Evolutionary conservation across 768 basidiomycete genomes (phyloP).

Genomic region (Trametes maxima): DNA sequence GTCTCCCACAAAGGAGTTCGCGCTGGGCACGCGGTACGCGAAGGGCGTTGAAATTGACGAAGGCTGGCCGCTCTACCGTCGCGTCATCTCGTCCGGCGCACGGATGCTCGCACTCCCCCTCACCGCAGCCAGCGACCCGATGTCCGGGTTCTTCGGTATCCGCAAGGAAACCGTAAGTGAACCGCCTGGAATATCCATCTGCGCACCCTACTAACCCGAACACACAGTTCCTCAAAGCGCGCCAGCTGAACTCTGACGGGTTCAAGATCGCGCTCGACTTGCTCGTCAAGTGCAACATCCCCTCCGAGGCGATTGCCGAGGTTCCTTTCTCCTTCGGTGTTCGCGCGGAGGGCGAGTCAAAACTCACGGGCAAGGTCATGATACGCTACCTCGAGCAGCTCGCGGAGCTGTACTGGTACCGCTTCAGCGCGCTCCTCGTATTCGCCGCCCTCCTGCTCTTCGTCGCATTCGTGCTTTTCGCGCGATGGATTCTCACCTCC

Average conservation of each 20-base stretch:
- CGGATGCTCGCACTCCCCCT: conserved; percentile 33
- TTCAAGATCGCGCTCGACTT: conserved; percentile 37
- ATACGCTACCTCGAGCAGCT: conserved; percentile 34
- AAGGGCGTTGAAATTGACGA: conserved; percentile 33
- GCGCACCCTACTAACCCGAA: background rate
- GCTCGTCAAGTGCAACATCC: conserved; percentile 33
- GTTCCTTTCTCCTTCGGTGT: conserved; percentile 36
- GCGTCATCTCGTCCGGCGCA: conserved; percentile 34
- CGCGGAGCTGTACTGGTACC: conserved; percentile 34
- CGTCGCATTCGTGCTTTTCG: conserved; percentile 15
- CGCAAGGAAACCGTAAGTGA: conserved; percentile 31
- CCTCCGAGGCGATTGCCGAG: conserved; percentile 30
- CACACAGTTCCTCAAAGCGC: conserved; percentile 32
- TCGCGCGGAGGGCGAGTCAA: conserved; percentile 34
- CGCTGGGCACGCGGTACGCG: conserved; percentile 34
- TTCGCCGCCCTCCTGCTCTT: conserved; percentile 22
- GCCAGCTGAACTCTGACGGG: conserved; percentile 31
- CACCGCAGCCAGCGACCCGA: conserved; percentile 35
- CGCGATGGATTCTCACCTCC: conserved; percentile 8
- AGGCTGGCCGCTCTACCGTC: conserved; percentile 35
- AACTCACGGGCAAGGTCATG: conserved; percentile 36
- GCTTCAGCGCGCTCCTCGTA: conserved; percentile 27
- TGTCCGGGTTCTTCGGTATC: conserved; percentile 36
- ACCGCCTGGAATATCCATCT: too few species aligned
- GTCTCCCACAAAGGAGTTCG: conserved; percentile 28